phyloP scores from a whole-genome alignment of 2,329 filamentous ascomycete genomes.

The Aspergillus novofumigatus region DNA sequence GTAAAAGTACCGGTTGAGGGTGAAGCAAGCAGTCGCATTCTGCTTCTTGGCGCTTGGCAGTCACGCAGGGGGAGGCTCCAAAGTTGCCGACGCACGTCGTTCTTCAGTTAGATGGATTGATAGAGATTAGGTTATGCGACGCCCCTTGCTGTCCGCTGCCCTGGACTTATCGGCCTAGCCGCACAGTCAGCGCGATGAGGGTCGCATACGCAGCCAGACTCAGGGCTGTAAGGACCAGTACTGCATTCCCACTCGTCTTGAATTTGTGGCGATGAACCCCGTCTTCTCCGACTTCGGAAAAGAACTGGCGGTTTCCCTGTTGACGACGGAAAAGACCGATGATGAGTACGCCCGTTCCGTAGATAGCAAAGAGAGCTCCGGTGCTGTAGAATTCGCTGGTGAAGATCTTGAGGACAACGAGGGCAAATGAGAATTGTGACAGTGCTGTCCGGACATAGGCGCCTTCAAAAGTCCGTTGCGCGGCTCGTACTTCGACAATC shows the following conservation, averaged over 20 bases:
- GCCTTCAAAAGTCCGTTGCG: slow-evolving; percentile 94
- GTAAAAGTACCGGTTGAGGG: not conserved
- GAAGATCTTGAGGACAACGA: slow-evolving; percentile 95
- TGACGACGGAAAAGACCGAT: slow-evolving; percentile 82
- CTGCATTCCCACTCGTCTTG: slow-evolving; percentile 63
- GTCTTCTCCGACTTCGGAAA: slow-evolving; percentile 56
- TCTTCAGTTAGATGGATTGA: not conserved
- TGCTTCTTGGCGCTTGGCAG: slow-evolving; percentile 31
- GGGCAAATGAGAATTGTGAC: slow-evolving; percentile 89
- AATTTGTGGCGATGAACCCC: slow-evolving; percentile 60
- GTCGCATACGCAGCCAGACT: slow-evolving; percentile 60
- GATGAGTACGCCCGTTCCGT: slow-evolving; percentile 77
- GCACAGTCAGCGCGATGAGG: slow-evolving; percentile 56
- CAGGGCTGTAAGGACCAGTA: slow-evolving; percentile 58
- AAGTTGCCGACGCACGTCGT: slow-evolving; percentile 2
- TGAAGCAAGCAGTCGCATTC: slow-evolving; percentile 8
- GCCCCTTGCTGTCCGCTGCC: not conserved
- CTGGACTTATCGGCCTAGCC: slow-evolving; percentile 31
- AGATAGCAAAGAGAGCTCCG: slow-evolving; percentile 90
- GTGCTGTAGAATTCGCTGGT: slow-evolving; percentile 95
- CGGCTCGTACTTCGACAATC: slow-evolving; percentile 89
- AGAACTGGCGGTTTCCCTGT: slow-evolving; percentile 93
- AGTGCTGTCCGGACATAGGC: slow-evolving; percentile 94
- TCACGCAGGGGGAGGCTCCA: slow-evolving; percentile 25
- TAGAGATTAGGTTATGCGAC: not conserved